Base-by-base conservation (phyloP, 2,329 filamentous ascomycete genomes). In the Talaromyces amestolkiae region DNA sequence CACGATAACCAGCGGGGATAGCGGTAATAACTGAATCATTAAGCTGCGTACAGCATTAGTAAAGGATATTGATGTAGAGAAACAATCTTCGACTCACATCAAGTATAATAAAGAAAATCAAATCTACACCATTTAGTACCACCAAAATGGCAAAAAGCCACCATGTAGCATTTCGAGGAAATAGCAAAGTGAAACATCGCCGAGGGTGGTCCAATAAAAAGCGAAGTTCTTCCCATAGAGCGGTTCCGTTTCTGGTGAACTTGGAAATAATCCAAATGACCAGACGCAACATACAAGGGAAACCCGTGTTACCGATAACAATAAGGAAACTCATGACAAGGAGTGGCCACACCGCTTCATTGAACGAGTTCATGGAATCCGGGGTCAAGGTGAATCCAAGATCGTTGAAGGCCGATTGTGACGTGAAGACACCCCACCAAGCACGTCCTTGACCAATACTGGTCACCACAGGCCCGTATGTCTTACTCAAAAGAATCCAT, bases 201-300 rank as follows among this genome's bases (percentile, higher is more conserved):
- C 95, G 90, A 0, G 95, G 95, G 71, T 99, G 95, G 72, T 98
- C 94, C 1, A 99, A 85, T 22, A 99, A 81, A 72, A 99, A 99
- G 43, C 87, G 86, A 11, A 98, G 81, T 75, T 97, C 94, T 76
- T 99, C 94, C 87, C 91, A 97, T 0, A 96, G 76, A 1, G 89
- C 89, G 31, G 88, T 91, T 7, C 82, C 85, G 31, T 79, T 79
- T 3, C 91, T 88, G 0, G 89, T 85, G 58, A 91, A 69, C 64
- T 89, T 87, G 13, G 91, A 92, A 39, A 86, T 74, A 0, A 89
- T 72, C 94, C 95, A 99, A 67, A 99, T 98, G 68, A 95, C 87
- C 72, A 97, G 91, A 8, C 95, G 90, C 27, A 98, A 85, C 90
- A 97, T 93, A 73, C 95, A 91, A 0, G 94, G 95, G 71, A 98